These are phyloP conservation scores for Nakataea oryzae DNA, from an alignment of 2,329 filamentous ascomycete species.

Conservation along the genomic window DNA sequence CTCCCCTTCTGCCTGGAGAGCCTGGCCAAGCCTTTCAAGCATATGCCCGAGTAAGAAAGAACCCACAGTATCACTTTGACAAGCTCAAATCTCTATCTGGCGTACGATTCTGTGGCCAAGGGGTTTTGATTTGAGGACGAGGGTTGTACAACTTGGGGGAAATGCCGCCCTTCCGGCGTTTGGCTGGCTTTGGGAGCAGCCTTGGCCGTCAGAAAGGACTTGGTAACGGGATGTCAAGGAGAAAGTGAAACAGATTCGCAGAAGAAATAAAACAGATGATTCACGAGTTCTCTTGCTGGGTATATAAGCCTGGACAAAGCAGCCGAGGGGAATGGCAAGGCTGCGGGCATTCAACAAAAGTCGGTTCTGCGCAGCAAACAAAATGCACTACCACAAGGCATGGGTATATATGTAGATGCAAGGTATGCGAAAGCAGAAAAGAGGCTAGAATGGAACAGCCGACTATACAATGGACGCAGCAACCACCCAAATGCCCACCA, in stretches of 20 bases:
- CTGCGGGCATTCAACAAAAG: too few relatives aligned
- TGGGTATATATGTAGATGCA: not conserved
- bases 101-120: not conserved
- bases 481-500: not conserved
- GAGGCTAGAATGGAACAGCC: not conserved
- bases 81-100: not conserved
- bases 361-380: too few relatives aligned
- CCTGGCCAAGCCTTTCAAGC: slow-evolving; percentile 49
- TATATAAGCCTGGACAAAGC: too few relatives aligned
- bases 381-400: not conserved
- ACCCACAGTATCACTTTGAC: too few relatives aligned
- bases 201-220: too few relatives aligned
- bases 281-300: too few relatives aligned
- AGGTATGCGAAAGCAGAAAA: not conserved
- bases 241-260: not conserved
- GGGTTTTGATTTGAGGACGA: not conserved
- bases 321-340: not conserved
- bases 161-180: too few relatives aligned
- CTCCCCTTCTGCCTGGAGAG: slow-evolving; percentile 60
- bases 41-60: slow-evolving; percentile 52
- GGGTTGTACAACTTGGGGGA: not conserved
- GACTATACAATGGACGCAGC: not conserved
- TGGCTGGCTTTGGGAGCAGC: too few relatives aligned
- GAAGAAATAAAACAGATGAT: not conserved
- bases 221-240: too few relatives aligned